These are phyloP conservation scores for Globisporangium takayamanum DNA, from an alignment of 352 stramenopile species.

Conservation along the genomic window DNA sequence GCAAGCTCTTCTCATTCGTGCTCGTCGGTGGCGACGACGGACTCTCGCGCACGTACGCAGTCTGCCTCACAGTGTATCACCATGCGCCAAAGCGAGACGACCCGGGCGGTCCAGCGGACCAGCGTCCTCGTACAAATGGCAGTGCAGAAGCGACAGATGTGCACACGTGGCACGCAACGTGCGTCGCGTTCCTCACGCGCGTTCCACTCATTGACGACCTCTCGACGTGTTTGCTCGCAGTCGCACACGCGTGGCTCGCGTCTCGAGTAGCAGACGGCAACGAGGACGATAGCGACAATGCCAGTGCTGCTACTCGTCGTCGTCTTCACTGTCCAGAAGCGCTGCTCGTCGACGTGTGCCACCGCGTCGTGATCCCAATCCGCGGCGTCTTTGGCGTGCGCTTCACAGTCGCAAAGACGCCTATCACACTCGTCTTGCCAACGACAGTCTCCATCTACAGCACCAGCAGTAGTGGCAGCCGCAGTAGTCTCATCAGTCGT, in stretches of 20 bases:
- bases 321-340: constrained; percentile 14
- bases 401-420: constrained; percentile 32
- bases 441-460: constrained; percentile 54
- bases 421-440: constrained; percentile 40
- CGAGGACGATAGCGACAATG: too few relatives aligned
- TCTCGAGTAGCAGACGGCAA: not conserved
- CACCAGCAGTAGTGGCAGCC: too few relatives aligned
- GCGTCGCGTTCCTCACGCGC: constrained; percentile 66
- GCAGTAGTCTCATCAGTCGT: not conserved
- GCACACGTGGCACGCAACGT: constrained; percentile 47
- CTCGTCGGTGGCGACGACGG: constrained; percentile 72
- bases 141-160: constrained; percentile 14
- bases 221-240: constrained; percentile 41
- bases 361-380: constrained; percentile 50
- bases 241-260: constrained; percentile 47
- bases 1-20: constrained; percentile 74
- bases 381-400: constrained; percentile 59
- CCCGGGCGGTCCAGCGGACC: too few relatives aligned
- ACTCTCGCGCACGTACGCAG: constrained; percentile 56
- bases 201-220: constrained; percentile 57
- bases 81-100: constrained; percentile 12
- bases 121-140: too few relatives aligned
- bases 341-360: constrained; percentile 45
- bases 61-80: constrained; percentile 72
- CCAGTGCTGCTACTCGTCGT: not conserved